Evolutionary conservation across 148 eudicot genomes (phyloP), one percentile per base, ranked within the genome.

Genomic region (Gaultheria prostrata): DNA sequence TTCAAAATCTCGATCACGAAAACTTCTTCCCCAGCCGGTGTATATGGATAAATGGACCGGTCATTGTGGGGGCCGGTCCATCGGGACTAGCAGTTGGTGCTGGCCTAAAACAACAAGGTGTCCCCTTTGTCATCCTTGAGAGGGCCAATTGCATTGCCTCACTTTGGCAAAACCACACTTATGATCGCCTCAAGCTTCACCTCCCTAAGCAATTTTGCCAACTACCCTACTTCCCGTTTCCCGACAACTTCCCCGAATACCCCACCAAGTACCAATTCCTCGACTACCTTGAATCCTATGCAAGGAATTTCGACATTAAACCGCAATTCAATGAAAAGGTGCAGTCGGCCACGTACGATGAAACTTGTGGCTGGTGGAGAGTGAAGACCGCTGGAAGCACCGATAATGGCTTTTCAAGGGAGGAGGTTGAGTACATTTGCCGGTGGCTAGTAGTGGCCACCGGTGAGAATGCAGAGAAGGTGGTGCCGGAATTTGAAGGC

Each of bases 361-460:
- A 89, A 72, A 88, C 93, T 0, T 90, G 91, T 30, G 90, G 92
- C 6, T 83, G 90, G 3, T 91, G 83, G 83, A 71, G 63, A 20
- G 48, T 81, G 30, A 81, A 50, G 83, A 30, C 61, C 21, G 1
- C n/a, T 1, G 54, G 24, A 51, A 54, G 33, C 1, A 35, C n/a
- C 2, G 30, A 6, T 0, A 57, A 57, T 20, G 82, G 77, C 39
- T 81, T 71, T 35, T 26, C 3, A 9, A 82, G 8, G 82, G 84
- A 11, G n/a, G 61, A 93, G 61, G 88, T 89, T 48, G 97, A 96
- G 91, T 96, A 96, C 79, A 92, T 96, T 5, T 94, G 97, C 59
- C 85, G 91, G 79, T 96, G 97, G 99, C 91, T 96, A 48, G 99
- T 96, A 79, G 98, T 94, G 84, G 99, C 99, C 30, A 92, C 97